phyloP scores from a whole-genome alignment of 2,329 filamentous ascomycete species.

The Paraphaeosphaeria minitans region DNA sequence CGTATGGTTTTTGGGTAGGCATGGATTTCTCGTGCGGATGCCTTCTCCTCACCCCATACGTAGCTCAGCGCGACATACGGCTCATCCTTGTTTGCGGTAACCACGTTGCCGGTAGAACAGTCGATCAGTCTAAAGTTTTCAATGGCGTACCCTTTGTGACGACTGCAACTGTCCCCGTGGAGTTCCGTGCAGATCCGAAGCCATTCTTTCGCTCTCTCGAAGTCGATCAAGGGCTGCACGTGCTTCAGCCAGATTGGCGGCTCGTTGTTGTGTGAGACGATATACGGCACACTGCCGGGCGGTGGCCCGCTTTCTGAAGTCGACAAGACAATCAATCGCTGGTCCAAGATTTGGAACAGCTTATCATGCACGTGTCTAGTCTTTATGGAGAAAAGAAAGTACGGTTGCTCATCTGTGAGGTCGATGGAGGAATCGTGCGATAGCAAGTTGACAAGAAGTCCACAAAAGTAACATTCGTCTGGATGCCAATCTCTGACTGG shows the following conservation, averaged over 20 bases:
- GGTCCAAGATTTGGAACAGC: slow-evolving; percentile 9
- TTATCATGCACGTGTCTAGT: background rate
- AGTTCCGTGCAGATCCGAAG: slow-evolving; percentile 9
- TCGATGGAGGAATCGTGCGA: background rate
- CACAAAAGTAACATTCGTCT: slow-evolving; percentile 2
- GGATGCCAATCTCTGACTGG: slow-evolving; percentile 1
- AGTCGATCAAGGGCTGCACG: slow-evolving; percentile 13
- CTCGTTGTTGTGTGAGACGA: slow-evolving; percentile 1
- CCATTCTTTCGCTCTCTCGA: slow-evolving; percentile 12
- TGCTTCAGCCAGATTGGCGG: slow-evolving; percentile 5
- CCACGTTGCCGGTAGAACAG: slow-evolving; percentile 10
- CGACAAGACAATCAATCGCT: slow-evolving; percentile 13
- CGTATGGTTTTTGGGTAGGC: slow-evolving; percentile 13
- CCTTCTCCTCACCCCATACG: slow-evolving; percentile 12
- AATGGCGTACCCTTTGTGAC: background rate
- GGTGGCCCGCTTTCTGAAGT: slow-evolving; percentile 7
- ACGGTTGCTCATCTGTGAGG: background rate
- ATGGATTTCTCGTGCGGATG: background rate
- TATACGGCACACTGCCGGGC: slow-evolving; percentile 11
- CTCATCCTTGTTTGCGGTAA: background rate
- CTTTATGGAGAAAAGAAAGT: slow-evolving; percentile 13
- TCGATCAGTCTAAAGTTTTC: slow-evolving; percentile 12
- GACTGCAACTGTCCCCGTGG: slow-evolving; percentile 10
- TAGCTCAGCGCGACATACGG: slow-evolving; percentile 14
- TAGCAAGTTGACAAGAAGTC: background rate